These are phyloP conservation scores for Grifola frondosa DNA, from an alignment of 1,284 basidiomycete genomes.

Conservation along the genomic window DNA sequence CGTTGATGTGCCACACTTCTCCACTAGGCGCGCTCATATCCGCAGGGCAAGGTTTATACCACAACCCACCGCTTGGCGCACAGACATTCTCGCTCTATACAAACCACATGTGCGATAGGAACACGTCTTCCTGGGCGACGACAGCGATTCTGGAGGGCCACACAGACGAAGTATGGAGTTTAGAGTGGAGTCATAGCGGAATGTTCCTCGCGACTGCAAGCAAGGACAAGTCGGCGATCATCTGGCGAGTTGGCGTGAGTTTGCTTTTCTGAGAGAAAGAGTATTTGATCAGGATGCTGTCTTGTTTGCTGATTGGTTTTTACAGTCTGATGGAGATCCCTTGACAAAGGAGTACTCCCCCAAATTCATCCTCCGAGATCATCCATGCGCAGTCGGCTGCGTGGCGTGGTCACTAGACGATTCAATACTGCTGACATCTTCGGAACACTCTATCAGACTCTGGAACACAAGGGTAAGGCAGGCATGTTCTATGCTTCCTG, in stretches of 20 bases:
- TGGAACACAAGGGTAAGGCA: conserved; percentile 82
- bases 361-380: conserved; percentile 67
- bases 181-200: conserved; percentile 94
- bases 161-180: conserved; percentile 92
- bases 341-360: conserved; percentile 60
- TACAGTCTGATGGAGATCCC: conserved; percentile 49
- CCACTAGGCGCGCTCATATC: conserved; percentile 81
- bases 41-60: conserved; percentile 80
- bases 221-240: conserved; percentile 83
- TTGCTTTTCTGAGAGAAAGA: too few species aligned
- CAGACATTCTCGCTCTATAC: conserved; percentile 78
- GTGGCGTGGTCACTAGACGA: conserved; percentile 92
- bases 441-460: conserved; percentile 78
- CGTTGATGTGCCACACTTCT: conserved; percentile 84
- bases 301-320: conserved; percentile 4
- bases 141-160: conserved; percentile 86
- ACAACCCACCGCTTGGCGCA: conserved; percentile 62
- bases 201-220: conserved; percentile 84
- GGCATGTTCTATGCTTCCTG: too few species aligned
- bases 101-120: conserved; percentile 82
- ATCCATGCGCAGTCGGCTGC: conserved; percentile 74
- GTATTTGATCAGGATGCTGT: too few species aligned
- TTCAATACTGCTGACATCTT: conserved; percentile 74
- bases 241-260: conserved; percentile 85
- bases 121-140: conserved; percentile 81